These are phyloP conservation scores for Tetradesmus lagerheimii DNA, from an alignment of 139 green algal species.

Conservation along the genomic window DNA sequence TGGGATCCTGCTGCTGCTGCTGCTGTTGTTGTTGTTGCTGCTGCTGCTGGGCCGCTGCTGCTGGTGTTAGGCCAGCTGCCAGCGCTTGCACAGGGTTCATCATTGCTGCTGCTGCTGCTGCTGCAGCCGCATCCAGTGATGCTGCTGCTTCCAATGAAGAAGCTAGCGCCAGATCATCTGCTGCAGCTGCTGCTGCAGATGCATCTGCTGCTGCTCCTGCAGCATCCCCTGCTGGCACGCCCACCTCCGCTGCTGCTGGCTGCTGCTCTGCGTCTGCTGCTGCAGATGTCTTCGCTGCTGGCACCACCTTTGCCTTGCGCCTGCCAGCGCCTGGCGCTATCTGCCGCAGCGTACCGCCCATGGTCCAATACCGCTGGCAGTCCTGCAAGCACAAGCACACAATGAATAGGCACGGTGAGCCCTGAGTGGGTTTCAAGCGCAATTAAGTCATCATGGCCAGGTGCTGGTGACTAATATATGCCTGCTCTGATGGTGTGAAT, in stretches of 20 bases:
- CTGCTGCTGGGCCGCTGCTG: background rate
- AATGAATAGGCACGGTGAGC: no score
- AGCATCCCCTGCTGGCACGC: background rate
- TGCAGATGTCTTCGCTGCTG: background rate
- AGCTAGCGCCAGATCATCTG: background rate
- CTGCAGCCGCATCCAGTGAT: constrained; percentile 1
- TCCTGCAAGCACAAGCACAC: constrained; percentile 53
- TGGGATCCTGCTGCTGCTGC: background rate
- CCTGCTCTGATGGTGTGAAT: background rate
- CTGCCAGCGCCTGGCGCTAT: constrained; percentile 87
- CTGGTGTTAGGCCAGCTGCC: background rate
- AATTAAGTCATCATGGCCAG: background rate
- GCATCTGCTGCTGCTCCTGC: constrained; percentile 9
- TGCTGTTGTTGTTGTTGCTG: background rate
- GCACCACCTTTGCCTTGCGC: constrained; percentile 68
- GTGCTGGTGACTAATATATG: no score
- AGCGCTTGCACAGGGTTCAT: background rate
- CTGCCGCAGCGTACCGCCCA: constrained; percentile 91
- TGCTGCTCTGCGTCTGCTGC: constrained; percentile 8
- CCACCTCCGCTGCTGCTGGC: background rate
- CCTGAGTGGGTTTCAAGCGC: no score
- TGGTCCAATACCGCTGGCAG: constrained; percentile 96
- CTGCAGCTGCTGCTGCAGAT: constrained; percentile 13
- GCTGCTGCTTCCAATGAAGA: background rate
- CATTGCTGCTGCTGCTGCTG: background rate